These are phyloP conservation scores for Corymbia maculata DNA, from an alignment of 345 rosid genomes.

Conservation along the genomic window DNA sequence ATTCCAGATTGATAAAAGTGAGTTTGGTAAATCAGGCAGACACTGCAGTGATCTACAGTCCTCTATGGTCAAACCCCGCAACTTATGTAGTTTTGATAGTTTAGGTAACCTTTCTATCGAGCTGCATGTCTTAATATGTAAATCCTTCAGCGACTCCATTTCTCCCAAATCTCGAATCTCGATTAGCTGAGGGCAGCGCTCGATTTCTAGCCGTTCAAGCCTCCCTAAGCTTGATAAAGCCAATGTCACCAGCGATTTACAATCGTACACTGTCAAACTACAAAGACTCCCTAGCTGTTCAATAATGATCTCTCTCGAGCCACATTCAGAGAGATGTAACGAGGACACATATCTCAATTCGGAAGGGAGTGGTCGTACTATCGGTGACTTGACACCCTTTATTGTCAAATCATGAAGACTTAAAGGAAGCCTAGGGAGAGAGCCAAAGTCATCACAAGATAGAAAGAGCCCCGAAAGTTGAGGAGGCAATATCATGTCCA, in stretches of 20 bases:
- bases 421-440: not conserved
- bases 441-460: not conserved
- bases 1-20: no score
- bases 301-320: not conserved
- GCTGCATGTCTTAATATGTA: accelerated
- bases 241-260: not conserved
- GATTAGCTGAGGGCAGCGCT: not conserved
- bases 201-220: accelerated
- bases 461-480: not conserved
- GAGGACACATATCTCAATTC: not conserved
- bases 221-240: not conserved
- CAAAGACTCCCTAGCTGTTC: not conserved
- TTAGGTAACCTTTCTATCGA: not conserved
- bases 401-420: not conserved
- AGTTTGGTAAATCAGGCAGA: not conserved
- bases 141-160: not conserved
- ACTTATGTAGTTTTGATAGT: not conserved
- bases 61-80: accelerated
- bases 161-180: not conserved
- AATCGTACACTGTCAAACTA: accelerated
- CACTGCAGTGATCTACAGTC: not conserved
- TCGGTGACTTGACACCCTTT: not conserved
- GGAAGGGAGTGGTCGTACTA: not conserved
- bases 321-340: accelerated
- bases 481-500: not conserved